phyloP scores from a whole-genome alignment of 1,284 basidiomycete species.

The Ustilago xerochloae region DNA sequence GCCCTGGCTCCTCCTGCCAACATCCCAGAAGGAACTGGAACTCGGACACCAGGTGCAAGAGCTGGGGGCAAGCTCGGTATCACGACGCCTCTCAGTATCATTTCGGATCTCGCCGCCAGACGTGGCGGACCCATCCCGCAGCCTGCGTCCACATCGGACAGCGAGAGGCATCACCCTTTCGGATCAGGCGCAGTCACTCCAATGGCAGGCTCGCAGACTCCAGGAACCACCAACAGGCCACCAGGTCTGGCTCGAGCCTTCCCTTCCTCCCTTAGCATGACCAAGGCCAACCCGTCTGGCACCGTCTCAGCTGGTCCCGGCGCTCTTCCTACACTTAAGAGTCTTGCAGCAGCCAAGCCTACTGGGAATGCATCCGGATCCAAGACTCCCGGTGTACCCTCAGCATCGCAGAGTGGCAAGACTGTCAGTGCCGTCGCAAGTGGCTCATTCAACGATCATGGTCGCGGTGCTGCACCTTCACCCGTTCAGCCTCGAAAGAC shows the following conservation, averaged over 20 bases:
- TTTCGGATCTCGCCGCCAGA: constrained; percentile 66
- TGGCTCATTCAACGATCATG: constrained; percentile 53
- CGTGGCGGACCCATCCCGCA: constrained; percentile 41
- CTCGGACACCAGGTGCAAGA: constrained; percentile 51
- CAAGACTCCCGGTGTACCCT: constrained; percentile 20
- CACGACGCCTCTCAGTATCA: constrained; percentile 64
- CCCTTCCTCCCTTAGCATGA: constrained; percentile 50
- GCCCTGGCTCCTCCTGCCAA: constrained; percentile 27
- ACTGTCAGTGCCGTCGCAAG: constrained; percentile 45
- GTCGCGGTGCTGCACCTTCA: constrained; percentile 35
- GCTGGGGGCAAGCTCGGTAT: constrained; percentile 57
- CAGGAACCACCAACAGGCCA: constrained; percentile 42
- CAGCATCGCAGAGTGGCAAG: constrained; percentile 12
- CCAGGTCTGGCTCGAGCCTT: constrained; percentile 33
- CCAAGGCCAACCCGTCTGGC: constrained; percentile 29
- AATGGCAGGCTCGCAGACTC: constrained; percentile 52
- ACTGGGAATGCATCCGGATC: constrained; percentile 9
- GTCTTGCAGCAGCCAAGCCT: constrained; percentile 18
- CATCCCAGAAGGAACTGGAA: constrained; percentile 38
- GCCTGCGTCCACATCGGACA: constrained; percentile 39
- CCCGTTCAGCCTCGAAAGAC: constrained; percentile 10
- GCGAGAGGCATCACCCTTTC: constrained; percentile 60
- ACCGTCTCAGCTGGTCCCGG: constrained; percentile 31
- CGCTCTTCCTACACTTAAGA: constrained; percentile 35
- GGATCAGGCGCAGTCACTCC: constrained; percentile 64